Conservation (phyloP, 2,329 filamentous ascomycete genomes). For the Colletotrichum acutatum region DNA sequence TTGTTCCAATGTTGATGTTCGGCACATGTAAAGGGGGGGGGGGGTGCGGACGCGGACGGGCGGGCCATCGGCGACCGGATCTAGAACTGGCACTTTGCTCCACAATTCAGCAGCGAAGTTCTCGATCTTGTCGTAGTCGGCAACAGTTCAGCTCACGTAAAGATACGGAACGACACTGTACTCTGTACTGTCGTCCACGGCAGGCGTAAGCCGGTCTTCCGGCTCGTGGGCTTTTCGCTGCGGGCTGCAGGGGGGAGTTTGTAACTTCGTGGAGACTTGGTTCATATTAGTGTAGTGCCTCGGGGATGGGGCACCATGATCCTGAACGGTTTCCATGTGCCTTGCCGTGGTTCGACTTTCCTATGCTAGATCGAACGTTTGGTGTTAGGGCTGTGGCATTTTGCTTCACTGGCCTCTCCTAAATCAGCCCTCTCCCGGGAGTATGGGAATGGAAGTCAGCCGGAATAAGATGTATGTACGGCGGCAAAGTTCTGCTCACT, state of each 20-base stretch:
- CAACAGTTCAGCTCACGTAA: not conserved
- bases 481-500: not conserved
- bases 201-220: constrained; percentile 21
- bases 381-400: constrained; percentile 14
- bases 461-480: not conserved
- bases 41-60: not conserved
- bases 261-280: not conserved
- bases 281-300: constrained; percentile 2
- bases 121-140: constrained; percentile 8
- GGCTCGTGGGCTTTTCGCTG: constrained; percentile 16
- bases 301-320: not conserved
- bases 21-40: constrained; percentile 3
- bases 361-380: not conserved
- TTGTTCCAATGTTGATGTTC: not conserved
- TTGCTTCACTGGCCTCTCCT: not conserved
- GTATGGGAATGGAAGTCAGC: not conserved
- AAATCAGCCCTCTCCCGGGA: no score
- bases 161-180: not conserved
- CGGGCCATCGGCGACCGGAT: constrained; percentile 5
- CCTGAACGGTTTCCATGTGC: not conserved
- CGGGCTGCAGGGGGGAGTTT: constrained; percentile 21
- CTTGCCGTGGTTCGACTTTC: not conserved
- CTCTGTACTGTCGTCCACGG: constrained; percentile 2
- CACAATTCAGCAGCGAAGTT: constrained; percentile 11
- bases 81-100: constrained; percentile 9